Conservation (phyloP, 345 rosid species). For the Citrus mangshanensis region DNA sequence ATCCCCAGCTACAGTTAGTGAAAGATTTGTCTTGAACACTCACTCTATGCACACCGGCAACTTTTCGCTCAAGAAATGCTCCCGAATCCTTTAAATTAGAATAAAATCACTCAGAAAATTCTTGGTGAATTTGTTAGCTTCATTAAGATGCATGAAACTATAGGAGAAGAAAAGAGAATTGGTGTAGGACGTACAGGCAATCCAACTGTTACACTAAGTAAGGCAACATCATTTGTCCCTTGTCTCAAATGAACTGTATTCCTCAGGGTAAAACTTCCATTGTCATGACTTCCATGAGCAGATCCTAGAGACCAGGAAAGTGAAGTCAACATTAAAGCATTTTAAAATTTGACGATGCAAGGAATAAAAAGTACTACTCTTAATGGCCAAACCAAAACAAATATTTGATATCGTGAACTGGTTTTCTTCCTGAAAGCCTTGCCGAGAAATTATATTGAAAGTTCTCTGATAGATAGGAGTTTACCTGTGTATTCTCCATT, state of each 20-base stretch:
- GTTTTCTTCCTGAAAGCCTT: neutral
- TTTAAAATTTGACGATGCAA: neutral
- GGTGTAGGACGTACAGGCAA: conserved; percentile 36
- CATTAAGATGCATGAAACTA: neutral
- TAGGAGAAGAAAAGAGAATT: neutral
- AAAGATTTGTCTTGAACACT: conserved; percentile 26
- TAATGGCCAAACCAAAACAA: neutral
- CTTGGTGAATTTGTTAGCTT: neutral
- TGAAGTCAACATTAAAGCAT: neutral
- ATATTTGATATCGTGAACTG: neutral
- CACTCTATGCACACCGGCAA: conserved; percentile 35
- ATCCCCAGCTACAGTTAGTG: conserved; percentile 48
- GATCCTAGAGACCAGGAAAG: conserved; percentile 29
- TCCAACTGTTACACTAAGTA: conserved; percentile 53
- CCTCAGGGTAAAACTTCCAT: conserved; percentile 19
- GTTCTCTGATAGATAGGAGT: neutral
- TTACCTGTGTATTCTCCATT: conserved; percentile 37
- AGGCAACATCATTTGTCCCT: conserved; percentile 41
- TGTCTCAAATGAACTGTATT: conserved; percentile 19
- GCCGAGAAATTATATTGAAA: neutral
- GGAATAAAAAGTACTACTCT: neutral
- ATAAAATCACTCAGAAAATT: neutral
- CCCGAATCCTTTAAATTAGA: conserved; percentile 48
- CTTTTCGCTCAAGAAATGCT: conserved; percentile 42
- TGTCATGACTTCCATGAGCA: conserved; percentile 32